Base-by-base conservation (phyloP, 768 basidiomycete genomes). In the Lactarius deliciosus region DNA sequence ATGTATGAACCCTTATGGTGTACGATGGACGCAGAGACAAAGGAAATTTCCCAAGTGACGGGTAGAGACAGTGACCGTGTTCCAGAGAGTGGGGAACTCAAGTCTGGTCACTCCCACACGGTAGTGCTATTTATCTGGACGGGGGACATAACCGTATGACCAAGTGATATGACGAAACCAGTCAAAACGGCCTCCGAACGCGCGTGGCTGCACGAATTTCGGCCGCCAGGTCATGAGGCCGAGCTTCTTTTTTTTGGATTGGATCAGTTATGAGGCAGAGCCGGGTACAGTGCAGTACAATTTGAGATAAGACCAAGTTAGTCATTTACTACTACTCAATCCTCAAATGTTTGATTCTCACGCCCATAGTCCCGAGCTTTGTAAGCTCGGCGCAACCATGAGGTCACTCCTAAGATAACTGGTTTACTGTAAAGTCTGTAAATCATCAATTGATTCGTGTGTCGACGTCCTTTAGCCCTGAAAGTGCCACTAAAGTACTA, bases 381-480 rank as follows among this genome's bases (percentile, higher is more conserved):
- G 40, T 41, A 18, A 41, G 40, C 40, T 16, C 6, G 7, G 16
- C 16, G 13, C 13, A 11, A 40, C 38, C 38, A 40, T 15, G 38
- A 40, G 38, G 38, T 40, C 13, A 15, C 38, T 40, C 13, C 13
- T 15, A 36, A 36, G 3, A 45, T 45, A 45, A 22, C 20, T 20
- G 11, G 9, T 45, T 5, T 20, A 47, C n/a, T 11, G 10, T 22
- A 50, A 1, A 22, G 13, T 11, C n/a, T 11, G 10, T 22, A 50
- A 1, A 22, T 22, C n/a, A 13, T 68, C 63, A 60, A 47, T 38
- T 50, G 15, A 30, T 25, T 15, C 60, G 54, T 3, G 59, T 15
- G 64, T 69, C 69, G 40, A 53, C 36, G 11, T 43, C 60, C 57
- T 66, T 71, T 18, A 71, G 53, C n/a, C 54, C 25, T n/a, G 40